Evolutionary conservation across 116 monocot species (phyloP), one percentile per base, ranked within the genome.

Genomic region (Papilionanthe hybrid): DNA sequence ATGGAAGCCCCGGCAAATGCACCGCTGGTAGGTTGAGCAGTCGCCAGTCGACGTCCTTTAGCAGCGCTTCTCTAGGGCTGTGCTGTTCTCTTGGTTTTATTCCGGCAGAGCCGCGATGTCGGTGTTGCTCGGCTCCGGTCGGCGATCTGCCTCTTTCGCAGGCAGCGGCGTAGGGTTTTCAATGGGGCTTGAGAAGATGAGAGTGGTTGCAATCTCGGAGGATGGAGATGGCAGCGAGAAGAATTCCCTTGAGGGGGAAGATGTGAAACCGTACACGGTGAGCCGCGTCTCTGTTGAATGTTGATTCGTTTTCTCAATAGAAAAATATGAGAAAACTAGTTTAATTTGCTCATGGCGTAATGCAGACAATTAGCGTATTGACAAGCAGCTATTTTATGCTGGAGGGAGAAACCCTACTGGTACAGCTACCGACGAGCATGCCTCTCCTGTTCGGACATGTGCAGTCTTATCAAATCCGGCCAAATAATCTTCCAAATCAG

Each of bases 261-360:
- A 65, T 65, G 27, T 53, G 53, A 53, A 53, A 18, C 53, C 65
- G 65, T 65, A 27, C 65, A 65, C 22, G 65, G 65, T 65, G 65
- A 65, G 65, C 65, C 22, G 22, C 65, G 65, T 27, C 9, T 65
- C 11, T 22, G 65, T 65, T 27, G 27, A 49, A 49, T 13, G 9
- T 49, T 49, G 49, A 49, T 49, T 49, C 2, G 13, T 13, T 13
- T 11, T 49, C 49, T 2, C 49, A 9, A 49, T 12, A n/a, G 19
- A 23, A 58, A 60, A 49, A 48, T 10, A 12, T 12, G 9, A 48
- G 60, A 60, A 60, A 60, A 7, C 60, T 5, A 23, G n/a, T n/a
- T 60, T 60, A 7, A 58, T 20, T 60, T 60, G 20, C 60, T 20
- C 5, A 23, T 60, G 60, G 23, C 1, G 23, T 27, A 65, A 65